Conservation (phyloP, 179 eudicot species). For the Vitellaria paradoxa region DNA sequence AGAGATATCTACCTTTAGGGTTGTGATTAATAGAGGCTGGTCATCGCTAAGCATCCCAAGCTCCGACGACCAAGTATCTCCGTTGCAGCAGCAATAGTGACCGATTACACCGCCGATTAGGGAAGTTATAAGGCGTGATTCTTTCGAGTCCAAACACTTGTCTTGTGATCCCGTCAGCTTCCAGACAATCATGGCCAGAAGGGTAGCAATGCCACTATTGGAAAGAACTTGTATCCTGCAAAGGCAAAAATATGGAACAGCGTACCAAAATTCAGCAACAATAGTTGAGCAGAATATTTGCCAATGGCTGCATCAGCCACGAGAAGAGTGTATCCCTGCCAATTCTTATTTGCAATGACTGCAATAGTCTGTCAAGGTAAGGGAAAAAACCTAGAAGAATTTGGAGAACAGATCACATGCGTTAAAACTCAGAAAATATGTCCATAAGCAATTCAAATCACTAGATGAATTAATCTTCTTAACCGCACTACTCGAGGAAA, state of each 20-base stretch:
- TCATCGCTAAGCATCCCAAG: conserved; percentile 85
- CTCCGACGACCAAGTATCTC: conserved; percentile 99
- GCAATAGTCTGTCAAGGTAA: background rate
- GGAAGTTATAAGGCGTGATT: conserved; percentile 61
- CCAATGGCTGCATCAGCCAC: background rate
- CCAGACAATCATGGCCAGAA: conserved; percentile 58
- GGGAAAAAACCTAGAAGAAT: background rate
- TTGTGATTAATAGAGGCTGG: conserved; percentile 83
- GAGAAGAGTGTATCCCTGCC: background rate
- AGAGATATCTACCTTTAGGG: conserved; percentile 46
- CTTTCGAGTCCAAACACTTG: conserved; percentile 71
- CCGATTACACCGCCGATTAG: conserved; percentile 86
- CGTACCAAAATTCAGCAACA: background rate
- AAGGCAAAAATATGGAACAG: conserved; percentile 5
- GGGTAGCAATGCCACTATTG: conserved; percentile 67
- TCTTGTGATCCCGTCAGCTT: conserved; percentile 61
- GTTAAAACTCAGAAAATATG: background rate
- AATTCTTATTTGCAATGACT: background rate
- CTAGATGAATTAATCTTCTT: conserved; percentile 1
- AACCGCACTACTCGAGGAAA: background rate
- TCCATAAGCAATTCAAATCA: background rate
- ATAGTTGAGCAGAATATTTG: background rate
- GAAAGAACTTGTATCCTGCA: conserved; percentile 82
- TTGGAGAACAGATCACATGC: background rate
- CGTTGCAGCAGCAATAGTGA: conserved; percentile 86